Percentiles rank a stretch among this genome's conserved stretches.
Conservation (phyloP, 2,329 filamentous ascomycete species). For the Aspergillus udagawae region DNA sequence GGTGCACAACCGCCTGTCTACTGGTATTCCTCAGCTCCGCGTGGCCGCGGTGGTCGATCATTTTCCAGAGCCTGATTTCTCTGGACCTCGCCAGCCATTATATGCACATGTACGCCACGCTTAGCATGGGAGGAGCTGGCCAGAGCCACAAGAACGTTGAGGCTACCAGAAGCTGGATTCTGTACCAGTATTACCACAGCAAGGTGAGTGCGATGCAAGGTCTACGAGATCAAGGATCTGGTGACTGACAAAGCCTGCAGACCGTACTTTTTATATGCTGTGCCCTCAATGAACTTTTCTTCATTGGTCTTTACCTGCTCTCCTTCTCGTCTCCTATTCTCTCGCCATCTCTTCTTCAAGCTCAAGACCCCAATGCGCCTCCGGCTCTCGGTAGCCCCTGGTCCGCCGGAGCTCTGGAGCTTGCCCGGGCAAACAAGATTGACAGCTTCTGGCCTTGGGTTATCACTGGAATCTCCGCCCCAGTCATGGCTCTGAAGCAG, state of each 20-base stretch:
- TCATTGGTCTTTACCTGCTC: conserved; percentile 95
- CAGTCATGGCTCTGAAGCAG: conserved; percentile 89
- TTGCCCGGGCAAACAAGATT: conserved; percentile 92
- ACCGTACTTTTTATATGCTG: conserved; percentile 88
- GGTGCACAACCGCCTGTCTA: conserved; percentile 92
- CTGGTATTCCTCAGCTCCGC: conserved; percentile 92
- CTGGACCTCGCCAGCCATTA: conserved; percentile 95
- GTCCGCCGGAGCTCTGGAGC: conserved; percentile 86
- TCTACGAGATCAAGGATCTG: background rate
- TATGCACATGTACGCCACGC: conserved; percentile 97
- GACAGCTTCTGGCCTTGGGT: conserved; percentile 74
- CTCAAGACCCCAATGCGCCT: conserved; percentile 19
- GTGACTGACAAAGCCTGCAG: conserved; percentile 44
- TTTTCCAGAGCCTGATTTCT: conserved; percentile 91
- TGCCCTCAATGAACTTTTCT: conserved; percentile 89
- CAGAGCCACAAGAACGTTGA: conserved; percentile 92
- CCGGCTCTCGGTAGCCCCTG: conserved; percentile 79
- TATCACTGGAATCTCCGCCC: conserved; percentile 72
- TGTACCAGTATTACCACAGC: conserved; percentile 97
- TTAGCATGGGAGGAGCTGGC: conserved; percentile 76
- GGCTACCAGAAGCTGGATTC: conserved; percentile 76
- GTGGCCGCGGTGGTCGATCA: conserved; percentile 87
- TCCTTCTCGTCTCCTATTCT: conserved; percentile 91
- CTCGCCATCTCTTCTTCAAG: conserved; percentile 74
- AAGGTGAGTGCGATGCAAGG: conserved; percentile 60